These are phyloP conservation scores for Lentinus brumalis DNA, from an alignment of 768 basidiomycete genomes.

Conservation along the genomic window DNA sequence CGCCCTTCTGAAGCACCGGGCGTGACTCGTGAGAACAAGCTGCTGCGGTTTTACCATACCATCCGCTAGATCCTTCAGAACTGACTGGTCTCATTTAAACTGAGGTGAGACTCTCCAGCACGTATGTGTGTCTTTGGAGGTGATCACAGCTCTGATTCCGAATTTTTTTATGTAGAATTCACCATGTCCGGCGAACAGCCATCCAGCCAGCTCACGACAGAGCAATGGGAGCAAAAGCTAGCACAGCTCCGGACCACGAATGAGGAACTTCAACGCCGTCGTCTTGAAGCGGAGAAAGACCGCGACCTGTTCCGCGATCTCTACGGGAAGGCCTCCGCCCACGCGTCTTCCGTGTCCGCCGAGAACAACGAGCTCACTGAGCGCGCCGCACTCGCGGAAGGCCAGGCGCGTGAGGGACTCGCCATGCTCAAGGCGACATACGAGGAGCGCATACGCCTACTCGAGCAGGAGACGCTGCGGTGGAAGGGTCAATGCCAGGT, in stretches of 20 bases:
- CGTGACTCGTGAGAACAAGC: no score
- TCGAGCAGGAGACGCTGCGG: constrained; percentile 49
- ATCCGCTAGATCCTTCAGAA: no score
- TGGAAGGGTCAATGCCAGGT: constrained; percentile 44
- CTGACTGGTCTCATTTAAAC: no score
- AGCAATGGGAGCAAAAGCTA: constrained; percentile 20
- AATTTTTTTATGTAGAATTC: no score
- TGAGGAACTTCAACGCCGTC: constrained; percentile 28
- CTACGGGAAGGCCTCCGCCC: constrained; percentile 30
- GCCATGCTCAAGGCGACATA: constrained; percentile 51
- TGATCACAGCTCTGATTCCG: no score
- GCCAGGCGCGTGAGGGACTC: constrained; percentile 57
- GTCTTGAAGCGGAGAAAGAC: constrained; percentile 31
- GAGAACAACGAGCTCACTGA: constrained; percentile 32
- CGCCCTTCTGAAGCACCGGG: no score
- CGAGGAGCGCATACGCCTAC: constrained; percentile 46
- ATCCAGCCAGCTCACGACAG: not conserved
- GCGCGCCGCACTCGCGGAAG: constrained; percentile 36
- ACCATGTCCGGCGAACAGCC: no score
- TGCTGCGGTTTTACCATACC: no score
- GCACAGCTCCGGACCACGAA: constrained; percentile 29
- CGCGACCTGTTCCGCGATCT: constrained; percentile 32
- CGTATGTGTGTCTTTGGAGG: no score
- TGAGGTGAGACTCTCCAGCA: no score
- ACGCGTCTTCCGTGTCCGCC: constrained; percentile 26